A percentile compares a stretch with the other conserved stretches of the same genome.
Evolutionary conservation across 352 stramenopile genomes (phyloP).

Genomic region (Phytophthora sansomeana): DNA sequence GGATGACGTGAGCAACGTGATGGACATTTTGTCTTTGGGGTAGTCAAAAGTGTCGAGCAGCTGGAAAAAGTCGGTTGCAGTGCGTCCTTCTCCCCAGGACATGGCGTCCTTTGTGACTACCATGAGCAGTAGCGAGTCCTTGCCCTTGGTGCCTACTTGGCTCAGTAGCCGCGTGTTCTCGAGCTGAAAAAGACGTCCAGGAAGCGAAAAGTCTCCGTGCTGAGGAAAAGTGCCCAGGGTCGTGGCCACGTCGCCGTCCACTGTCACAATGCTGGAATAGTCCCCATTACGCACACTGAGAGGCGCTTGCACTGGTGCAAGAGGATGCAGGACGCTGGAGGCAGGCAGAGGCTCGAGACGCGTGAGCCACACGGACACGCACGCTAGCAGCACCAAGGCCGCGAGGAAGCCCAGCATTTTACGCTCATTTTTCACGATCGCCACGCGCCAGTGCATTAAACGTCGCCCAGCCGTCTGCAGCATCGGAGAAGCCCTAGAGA

Average conservation of each 20-base stretch:
- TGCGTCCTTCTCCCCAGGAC: slow-evolving; percentile 39
- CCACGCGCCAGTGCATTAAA: slow-evolving; percentile 13
- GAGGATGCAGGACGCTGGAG: slow-evolving; percentile 18
- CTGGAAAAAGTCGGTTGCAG: slow-evolving; percentile 30
- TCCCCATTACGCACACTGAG: not conserved
- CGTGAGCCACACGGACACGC: not conserved
- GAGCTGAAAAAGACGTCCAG: slow-evolving; percentile 9
- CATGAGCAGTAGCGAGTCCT: slow-evolving; percentile 32
- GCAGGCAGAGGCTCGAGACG: not conserved
- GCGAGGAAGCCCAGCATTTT: not conserved
- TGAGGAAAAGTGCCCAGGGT: slow-evolving; percentile 9
- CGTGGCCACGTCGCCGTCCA: slow-evolving; percentile 6
- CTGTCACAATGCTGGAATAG: slow-evolving; percentile 2
- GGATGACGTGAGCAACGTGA: slow-evolving; percentile 45
- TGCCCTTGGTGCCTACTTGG: slow-evolving; percentile 5
- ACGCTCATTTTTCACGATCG: slow-evolving; percentile 10
- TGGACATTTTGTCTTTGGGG: slow-evolving; percentile 33
- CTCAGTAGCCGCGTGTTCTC: slow-evolving; percentile 10
- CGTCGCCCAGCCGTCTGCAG: not conserved
- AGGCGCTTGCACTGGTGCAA: slow-evolving; percentile 8
- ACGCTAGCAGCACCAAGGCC: not conserved
- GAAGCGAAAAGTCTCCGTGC: slow-evolving; percentile 5
- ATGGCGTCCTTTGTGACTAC: slow-evolving; percentile 28
- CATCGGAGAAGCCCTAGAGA: too few relatives aligned
- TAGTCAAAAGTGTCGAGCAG: slow-evolving; percentile 40